These are phyloP conservation scores for Solanum etuberosum DNA, from an alignment of 257 asterid species.

Conservation along the genomic window DNA sequence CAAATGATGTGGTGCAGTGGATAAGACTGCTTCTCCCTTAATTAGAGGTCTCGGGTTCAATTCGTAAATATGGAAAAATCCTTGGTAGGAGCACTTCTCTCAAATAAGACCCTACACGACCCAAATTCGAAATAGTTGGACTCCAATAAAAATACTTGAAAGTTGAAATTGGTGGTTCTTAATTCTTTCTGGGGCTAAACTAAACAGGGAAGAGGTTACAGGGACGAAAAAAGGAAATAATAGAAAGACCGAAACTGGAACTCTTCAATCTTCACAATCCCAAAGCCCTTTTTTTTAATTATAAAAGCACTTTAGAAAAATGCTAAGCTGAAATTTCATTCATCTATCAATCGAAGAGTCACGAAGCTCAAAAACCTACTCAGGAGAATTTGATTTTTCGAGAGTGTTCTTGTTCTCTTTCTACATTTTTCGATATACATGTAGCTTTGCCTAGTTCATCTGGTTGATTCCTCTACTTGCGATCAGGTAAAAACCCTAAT, in stretches of 20 bases:
- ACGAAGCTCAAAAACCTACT: not conserved
- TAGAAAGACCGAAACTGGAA: not conserved
- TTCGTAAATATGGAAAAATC: accelerated
- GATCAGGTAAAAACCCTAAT: constrained; percentile 8
- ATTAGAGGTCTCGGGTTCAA: not conserved
- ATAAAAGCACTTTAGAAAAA: not conserved
- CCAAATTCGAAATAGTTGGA: no score
- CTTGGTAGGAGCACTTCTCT: not conserved
- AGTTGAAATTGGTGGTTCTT: not conserved
- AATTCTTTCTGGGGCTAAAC: not conserved
- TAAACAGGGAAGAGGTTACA: not conserved
- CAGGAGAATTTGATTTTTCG: not conserved
- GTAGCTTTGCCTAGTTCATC: not conserved
- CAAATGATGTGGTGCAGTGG: not conserved
- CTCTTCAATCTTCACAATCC: not conserved
- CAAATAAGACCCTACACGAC: not conserved
- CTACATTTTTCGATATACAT: not conserved
- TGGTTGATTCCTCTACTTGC: not conserved
- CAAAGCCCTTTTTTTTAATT: not conserved
- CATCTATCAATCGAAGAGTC: not conserved
- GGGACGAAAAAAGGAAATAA: not conserved
- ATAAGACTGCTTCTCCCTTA: not conserved
- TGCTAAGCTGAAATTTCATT: not conserved
- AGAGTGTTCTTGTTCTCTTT: not conserved
- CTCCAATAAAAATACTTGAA: not conserved